Evolutionary conservation across 257 asterid species (phyloP).

Genomic region (Fraxinus excelsior): DNA sequence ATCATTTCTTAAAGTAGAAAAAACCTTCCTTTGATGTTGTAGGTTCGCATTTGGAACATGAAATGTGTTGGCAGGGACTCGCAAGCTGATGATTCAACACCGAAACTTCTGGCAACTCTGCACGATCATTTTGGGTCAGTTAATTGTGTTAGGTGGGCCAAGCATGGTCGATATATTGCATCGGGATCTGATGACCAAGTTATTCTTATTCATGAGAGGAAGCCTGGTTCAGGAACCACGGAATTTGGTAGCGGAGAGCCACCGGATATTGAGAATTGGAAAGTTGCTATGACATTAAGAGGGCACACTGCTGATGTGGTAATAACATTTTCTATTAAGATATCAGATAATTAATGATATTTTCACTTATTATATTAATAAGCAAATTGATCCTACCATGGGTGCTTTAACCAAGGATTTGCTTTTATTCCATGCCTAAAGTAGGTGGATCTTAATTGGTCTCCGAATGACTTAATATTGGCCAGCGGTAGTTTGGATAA

Average conservation of each 20-base stretch:
- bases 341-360: neutral
- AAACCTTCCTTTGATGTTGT: conserved; percentile 26
- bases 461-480: conserved; percentile 90
- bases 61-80: conserved; percentile 71
- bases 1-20: conserved; percentile 6
- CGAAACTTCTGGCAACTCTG: conserved; percentile 84
- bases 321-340: conserved; percentile 32
- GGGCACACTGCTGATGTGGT: conserved; percentile 99
- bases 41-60: conserved; percentile 99
- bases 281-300: conserved; percentile 88
- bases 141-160: conserved; percentile 99
- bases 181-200: conserved; percentile 99
- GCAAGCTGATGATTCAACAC: conserved; percentile 54
- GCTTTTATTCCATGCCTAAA: conserved; percentile 62
- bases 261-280: conserved; percentile 98
- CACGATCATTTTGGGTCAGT: conserved; percentile 98
- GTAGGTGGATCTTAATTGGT: conserved; percentile 99
- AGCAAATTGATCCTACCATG: conserved; percentile 13
- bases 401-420: conserved; percentile 51
- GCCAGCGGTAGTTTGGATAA: conserved; percentile 97
- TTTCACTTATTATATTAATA: conserved; percentile 9
- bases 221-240: conserved; percentile 94
- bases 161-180: conserved; percentile 89
- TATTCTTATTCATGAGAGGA: conserved; percentile 90
- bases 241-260: conserved; percentile 99